phyloP scores from a whole-genome alignment of 495 filamentous ascomycete species.

The Penicillium alfredii region DNA sequence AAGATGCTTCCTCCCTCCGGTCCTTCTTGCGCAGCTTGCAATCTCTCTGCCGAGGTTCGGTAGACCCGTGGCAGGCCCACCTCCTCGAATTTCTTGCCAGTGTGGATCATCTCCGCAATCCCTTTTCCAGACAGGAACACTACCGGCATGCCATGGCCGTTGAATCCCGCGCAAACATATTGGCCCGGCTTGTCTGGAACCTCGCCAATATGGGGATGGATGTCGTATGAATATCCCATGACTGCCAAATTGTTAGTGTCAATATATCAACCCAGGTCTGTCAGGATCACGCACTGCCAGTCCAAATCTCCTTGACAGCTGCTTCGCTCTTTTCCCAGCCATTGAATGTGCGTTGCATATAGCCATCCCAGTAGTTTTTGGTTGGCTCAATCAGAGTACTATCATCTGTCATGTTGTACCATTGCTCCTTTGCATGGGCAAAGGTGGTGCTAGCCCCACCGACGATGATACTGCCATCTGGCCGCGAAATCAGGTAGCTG shows the following conservation, averaged over 20 bases:
- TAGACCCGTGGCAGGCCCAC: conserved; percentile 34
- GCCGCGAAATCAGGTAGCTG: conserved; percentile 60
- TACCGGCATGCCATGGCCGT: conserved; percentile 53
- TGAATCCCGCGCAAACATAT: conserved; percentile 49
- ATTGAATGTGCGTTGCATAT: conserved; percentile 45
- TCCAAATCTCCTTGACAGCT: conserved; percentile 43
- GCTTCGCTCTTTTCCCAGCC: conserved; percentile 45
- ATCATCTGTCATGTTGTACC: conserved; percentile 50
- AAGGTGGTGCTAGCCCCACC: conserved; percentile 48
- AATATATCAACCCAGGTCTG: neutral
- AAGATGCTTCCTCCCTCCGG: conserved; percentile 25
- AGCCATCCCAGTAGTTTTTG: conserved; percentile 48
- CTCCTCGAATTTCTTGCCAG: conserved; percentile 31
- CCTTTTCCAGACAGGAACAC: conserved; percentile 41
- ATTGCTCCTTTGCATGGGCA: conserved; percentile 48
- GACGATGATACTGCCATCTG: conserved; percentile 69
- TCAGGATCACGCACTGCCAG: conserved; percentile 30
- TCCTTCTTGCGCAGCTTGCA: conserved; percentile 15
- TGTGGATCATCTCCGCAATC: conserved; percentile 41
- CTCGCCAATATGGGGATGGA: conserved; percentile 43
- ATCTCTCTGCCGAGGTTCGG: conserved; percentile 27
- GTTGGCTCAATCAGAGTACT: conserved; percentile 52
- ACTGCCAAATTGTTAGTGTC: conserved; percentile 21
- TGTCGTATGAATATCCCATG: conserved; percentile 43
- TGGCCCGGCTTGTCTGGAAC: conserved; percentile 39